Conservation (phyloP, 805 yeast genomes). For the Wickerhamomyces kurtzmanii region DNA sequence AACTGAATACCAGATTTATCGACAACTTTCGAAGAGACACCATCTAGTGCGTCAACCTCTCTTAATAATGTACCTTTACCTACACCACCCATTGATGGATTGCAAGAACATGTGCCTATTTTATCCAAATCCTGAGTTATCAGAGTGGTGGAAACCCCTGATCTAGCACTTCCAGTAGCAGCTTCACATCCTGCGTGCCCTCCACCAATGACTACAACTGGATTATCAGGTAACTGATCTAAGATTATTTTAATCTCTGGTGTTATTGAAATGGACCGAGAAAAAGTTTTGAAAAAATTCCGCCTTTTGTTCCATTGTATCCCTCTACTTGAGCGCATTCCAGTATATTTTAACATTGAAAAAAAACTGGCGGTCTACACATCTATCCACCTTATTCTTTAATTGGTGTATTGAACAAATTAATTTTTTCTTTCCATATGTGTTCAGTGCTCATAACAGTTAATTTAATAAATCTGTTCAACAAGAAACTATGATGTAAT, state of each 20-base stretch:
- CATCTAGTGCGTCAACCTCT: conserved; percentile 96
- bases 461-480: no score
- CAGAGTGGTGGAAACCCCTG: conserved; percentile 62
- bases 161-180: conserved; percentile 82
- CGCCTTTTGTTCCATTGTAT: no score
- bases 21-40: conserved; percentile 77
- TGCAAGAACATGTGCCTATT: conserved; percentile 93
- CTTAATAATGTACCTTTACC: conserved; percentile 90
- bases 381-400: no score
- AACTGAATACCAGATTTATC: conserved; percentile 92
- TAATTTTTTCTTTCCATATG: no score
- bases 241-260: conserved; percentile 22
- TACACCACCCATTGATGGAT: conserved; percentile 97
- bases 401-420: no score
- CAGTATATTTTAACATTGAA: no score
- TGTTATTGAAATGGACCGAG: no score
- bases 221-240: conserved; percentile 25
- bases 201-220: conserved; percentile 89
- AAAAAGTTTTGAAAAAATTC: no score
- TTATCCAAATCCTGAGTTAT: conserved; percentile 69
- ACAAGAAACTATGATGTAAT: no score
- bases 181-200: conserved; percentile 99
- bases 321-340: no score
- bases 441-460: no score
- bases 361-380: no score